Evolutionary conservation across 805 yeast species (phyloP), one percentile per base, ranked within the genome.

Genomic region (Candida xyloterini): DNA sequence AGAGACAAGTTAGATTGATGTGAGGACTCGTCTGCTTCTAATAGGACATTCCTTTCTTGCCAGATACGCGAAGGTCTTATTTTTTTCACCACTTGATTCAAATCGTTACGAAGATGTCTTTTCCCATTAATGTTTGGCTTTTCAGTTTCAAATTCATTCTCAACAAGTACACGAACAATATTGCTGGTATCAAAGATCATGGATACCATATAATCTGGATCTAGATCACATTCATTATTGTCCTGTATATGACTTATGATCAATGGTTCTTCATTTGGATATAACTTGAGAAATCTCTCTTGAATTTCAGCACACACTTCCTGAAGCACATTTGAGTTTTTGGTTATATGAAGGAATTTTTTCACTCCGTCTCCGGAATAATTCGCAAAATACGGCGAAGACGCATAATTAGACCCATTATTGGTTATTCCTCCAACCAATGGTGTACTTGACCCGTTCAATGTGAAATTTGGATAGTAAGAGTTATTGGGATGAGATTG

Each of bases 131-230:
- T 6, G 33, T 25, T 21, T 9, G 13, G 7, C 18, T 30, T 38
- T 21, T 30, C 30, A 13, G 13, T 42, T 10, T 15, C 18, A 25
- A 60, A 73, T 22, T 74, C 78, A 30, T 62, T 56, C 21, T 60
- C 60, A 20, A 76, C 48, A 3, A 75, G 48, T 2, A 75, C 79
- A 28, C 73, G 60, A 7, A 78, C 71, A 4, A 70, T 60, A 42
- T 69, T 73, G 42, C 65, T 70, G 10, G 62, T 59, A 37, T 70
- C 76, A 52, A 86, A 84, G 5, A 84, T 80, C 50, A 84, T 86
- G 8, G 71, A 72, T 0, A 79, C 82, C 2, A 60, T 44, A 47
- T 79, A 85, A 44, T 84, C 95, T 0, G 90, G 90, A 58, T 86
- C 95, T 41, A 86, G 63, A 55, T 86, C 95, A 50, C 90, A 84